phyloP scores from a whole-genome alignment of 202 grass and related monocot genomes.

The Brachypodium distachyon region DNA sequence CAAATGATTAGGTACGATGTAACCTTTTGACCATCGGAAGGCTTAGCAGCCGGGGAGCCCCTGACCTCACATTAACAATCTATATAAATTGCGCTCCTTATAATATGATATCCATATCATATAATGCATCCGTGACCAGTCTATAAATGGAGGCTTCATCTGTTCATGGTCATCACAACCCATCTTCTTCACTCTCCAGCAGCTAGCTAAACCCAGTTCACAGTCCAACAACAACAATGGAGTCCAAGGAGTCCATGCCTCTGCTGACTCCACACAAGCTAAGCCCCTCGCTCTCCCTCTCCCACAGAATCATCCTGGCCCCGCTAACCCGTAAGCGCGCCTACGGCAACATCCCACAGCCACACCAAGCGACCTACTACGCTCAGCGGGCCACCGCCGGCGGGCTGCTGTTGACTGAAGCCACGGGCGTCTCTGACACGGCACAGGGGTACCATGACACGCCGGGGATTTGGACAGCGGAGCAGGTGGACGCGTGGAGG shows the following conservation, averaged over 20 bases:
- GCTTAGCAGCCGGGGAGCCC: too few relatives aligned
- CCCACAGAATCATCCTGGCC: background rate
- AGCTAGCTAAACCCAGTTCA: background rate
- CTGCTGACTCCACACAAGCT: background rate
- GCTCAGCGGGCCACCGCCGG: background rate
- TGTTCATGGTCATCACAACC: too few relatives aligned
- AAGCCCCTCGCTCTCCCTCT: background rate
- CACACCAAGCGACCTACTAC: background rate
- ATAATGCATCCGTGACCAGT: too few relatives aligned
- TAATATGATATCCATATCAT: too few relatives aligned
- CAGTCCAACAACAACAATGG: background rate
- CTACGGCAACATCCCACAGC: conserved; percentile 6
- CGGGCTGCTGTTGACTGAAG: background rate
- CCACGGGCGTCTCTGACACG: background rate
- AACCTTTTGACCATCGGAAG: too few relatives aligned
- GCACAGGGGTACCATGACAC: background rate
- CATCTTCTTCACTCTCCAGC: background rate
- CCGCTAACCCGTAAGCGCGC: background rate
- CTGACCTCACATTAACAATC: too few relatives aligned
- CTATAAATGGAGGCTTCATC: too few relatives aligned
- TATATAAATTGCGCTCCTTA: too few relatives aligned
- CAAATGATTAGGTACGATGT: too few relatives aligned
- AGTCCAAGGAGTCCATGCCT: background rate
- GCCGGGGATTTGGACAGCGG: conserved; percentile 13
- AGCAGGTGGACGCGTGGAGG: conserved; percentile 13